Evolutionary conservation across 2,329 filamentous ascomycete genomes (phyloP).

Genomic region (Corynespora cassiicola): DNA sequence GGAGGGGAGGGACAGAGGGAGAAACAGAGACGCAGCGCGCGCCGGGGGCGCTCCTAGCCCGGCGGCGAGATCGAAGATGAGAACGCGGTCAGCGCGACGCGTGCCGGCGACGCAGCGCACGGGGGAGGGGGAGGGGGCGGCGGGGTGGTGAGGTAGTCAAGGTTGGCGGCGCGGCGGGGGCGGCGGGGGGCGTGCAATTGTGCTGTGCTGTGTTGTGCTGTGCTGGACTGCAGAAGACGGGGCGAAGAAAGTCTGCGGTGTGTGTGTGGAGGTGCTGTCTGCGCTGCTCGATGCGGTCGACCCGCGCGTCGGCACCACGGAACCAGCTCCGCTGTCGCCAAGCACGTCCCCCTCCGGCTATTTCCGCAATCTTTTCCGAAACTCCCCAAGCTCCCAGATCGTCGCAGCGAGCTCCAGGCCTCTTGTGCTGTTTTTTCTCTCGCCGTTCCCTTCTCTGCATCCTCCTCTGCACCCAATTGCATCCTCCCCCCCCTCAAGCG

Average conservation of each 20-base stretch:
- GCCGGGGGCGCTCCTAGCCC: too few relatives aligned
- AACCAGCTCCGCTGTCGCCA: not conserved
- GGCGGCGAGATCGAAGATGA: too few relatives aligned
- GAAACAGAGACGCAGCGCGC: slow-evolving; percentile 7
- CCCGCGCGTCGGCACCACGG: not conserved
- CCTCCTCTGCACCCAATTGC: slow-evolving; percentile 10
- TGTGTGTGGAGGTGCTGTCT: not conserved
- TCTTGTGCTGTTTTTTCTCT: too few relatives aligned
- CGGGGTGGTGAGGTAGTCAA: slow-evolving; percentile 9
- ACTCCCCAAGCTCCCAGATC: not conserved
- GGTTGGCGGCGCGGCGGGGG: too few relatives aligned
- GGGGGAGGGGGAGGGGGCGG: not conserved
- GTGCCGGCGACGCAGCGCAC: not conserved
- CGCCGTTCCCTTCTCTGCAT: too few relatives aligned
- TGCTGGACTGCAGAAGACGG: too few relatives aligned
- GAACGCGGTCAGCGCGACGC: not conserved
- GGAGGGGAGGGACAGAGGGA: slow-evolving; percentile 5
- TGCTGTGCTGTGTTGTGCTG: too few relatives aligned
- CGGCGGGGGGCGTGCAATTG: too few relatives aligned
- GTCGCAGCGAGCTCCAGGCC: not conserved
- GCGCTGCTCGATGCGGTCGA: not conserved
- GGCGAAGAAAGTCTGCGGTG: not conserved
- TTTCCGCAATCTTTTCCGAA: slow-evolving; percentile 4
- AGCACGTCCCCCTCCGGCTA: slow-evolving; percentile 1
- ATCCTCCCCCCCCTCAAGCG: slow-evolving; percentile 1